Evolutionary conservation across 192 early-diverging fungal species (phyloP), one percentile per base, ranked within the genome.

Genomic region (Rhizophagus clarus): DNA sequence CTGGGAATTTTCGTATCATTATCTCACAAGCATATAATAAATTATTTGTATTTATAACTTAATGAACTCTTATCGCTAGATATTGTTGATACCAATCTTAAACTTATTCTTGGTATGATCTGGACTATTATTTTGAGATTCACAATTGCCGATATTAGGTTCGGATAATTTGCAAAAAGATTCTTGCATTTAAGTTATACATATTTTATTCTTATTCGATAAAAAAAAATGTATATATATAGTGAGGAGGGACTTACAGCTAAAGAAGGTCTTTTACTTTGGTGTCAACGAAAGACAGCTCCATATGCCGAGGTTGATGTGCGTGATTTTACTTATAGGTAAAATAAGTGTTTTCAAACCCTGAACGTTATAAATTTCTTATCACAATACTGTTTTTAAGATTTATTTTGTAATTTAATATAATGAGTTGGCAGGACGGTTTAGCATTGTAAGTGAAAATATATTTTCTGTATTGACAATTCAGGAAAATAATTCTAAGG

Each of bases 71-170:
- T 5, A 64, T 64, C 76, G 14, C 2, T 75, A 89, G 97, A 99
- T 89, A 98, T 99, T 83, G 96, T 97, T 26, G 96, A 98, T 83
- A 85, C 88, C 9, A 98, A 97, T 86, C 77, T 84, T 45, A 99
- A 98, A 88, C 90, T 99, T 80, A 93, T 96, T 75, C 87, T 99
- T 17, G 97, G 97, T 20, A 91, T 99, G 90, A 94, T 99, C 77
- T 99, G 97, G 97, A 96, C 92, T 9, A 94, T 99, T 80, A 99
- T 99, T 87, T 88, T 99, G 79, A 91, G 97, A 80, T 99, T 99
- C 83, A 94, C 96, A 29, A 99, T 99, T 83, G 93, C 94, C 45
- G 96, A 95, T 77, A 98, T 98, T 80, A 95, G 81, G 91, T 93
- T 72, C 45, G 45, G 29, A 11, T 51, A 51, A 28, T 40, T 45